Base-by-base conservation (phyloP, 164 flowering plant species). In the Malania oleifera region DNA sequence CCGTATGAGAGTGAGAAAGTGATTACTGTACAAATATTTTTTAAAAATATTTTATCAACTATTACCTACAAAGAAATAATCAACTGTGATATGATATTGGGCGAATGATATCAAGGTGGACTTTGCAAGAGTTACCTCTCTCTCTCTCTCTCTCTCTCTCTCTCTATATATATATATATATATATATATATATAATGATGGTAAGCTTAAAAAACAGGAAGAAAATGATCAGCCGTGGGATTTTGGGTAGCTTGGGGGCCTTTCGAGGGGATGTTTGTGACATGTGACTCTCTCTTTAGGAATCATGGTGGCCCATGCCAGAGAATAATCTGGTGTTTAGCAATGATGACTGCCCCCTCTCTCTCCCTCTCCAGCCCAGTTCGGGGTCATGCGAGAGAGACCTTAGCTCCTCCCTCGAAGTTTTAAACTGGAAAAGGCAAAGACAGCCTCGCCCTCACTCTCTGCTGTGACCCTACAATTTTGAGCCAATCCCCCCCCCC, bases 301-400 rank as follows among this genome's bases (percentile, higher is more conserved):
- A 73, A 65, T 73, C 73, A 70, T 73, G 74, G 77, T 80, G 80
- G 77, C 72, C 82, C 75, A 70, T 74, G 80, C 80, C 82, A 75
- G 84, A 61, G 70, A 75, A 70, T 70, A 65, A 74, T 76, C 72
- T 76, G 73, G 75, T 71, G 55, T 77, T 68, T 70, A 48, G 82
- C 72, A 75, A 77, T 77, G 70, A 80, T 80, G 78, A 38, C 45
- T 51, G 59, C 57, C 34, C 13, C 5, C 38, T 41, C 40, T 54
- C 43, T 17, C 34, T 22, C 27, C 18, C 7, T 45, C 48, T 45
- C 53, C 51, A 46, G 50, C 26, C 14, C 25, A 40, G 22, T 6
- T 12, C 46, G 5, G 46, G 13, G 12, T 39, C 58, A 23, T 35
- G 27, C 37, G 44, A 35, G 26, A 26, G 27, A 25, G 26, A 29